Conservation (phyloP, 2,329 filamentous ascomycete genomes). For the Fusarium sp. region DNA sequence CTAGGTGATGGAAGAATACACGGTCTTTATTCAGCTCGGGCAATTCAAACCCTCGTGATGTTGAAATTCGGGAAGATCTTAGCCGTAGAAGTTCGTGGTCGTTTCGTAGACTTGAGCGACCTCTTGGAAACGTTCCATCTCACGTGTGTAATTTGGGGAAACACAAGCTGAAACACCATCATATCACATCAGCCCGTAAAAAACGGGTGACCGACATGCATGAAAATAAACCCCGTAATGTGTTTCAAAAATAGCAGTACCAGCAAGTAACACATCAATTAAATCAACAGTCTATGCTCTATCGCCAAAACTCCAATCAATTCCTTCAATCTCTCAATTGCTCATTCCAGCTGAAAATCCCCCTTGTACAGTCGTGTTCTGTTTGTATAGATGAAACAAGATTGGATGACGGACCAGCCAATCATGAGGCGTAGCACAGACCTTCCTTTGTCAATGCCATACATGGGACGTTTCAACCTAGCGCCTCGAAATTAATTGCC, state of each 20-base stretch:
- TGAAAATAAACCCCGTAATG: conserved; percentile 10
- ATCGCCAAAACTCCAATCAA: not conserved
- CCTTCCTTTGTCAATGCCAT: not conserved
- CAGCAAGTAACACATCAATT: not conserved
- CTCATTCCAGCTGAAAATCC: not conserved
- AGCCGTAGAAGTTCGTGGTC: not conserved
- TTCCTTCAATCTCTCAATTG: not conserved
- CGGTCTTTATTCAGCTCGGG: not conserved
- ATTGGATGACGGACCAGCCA: not conserved
- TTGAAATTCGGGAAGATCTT: rapidly evolving
- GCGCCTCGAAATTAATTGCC: not conserved
- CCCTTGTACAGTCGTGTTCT: not conserved
- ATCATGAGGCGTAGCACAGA: not conserved
- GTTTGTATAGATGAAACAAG: not conserved
- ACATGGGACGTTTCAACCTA: conserved; percentile 1
- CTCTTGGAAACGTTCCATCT: not conserved
- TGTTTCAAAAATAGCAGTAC: conserved; percentile 12
- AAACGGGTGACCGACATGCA: conserved; percentile 22
- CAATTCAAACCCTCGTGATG: not conserved
- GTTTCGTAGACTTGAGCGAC: too few relatives aligned
- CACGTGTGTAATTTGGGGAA: not conserved
- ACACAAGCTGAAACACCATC: conserved; percentile 4
- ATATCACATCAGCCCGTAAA: not conserved
- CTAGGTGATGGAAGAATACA: not conserved
- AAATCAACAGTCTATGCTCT: conserved; percentile 1